Evolutionary conservation across 2,329 filamentous ascomycete species (phyloP).

Genomic region (Sporothrix humicola): DNA sequence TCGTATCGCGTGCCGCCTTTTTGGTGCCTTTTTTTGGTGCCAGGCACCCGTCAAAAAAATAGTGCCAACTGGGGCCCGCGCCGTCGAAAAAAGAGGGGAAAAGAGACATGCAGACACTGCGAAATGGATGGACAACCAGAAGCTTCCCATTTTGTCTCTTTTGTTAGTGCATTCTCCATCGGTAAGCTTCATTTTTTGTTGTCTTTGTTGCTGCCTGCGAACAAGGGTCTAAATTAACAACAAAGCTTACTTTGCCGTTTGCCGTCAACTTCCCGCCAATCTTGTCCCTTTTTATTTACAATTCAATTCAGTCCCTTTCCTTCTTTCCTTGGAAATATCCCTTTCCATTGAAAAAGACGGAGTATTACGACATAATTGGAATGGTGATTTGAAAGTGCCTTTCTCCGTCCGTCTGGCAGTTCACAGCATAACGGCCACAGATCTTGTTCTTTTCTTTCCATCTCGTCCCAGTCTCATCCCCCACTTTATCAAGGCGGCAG

Average conservation of each 20-base stretch:
- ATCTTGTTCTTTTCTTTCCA: too few relatives aligned
- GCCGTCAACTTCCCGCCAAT: background rate
- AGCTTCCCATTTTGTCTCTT: background rate
- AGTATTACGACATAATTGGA: too few relatives aligned
- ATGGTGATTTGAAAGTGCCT: too few relatives aligned
- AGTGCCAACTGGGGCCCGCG: conserved; percentile 6
- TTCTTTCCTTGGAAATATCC: background rate
- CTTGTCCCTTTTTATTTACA: background rate
- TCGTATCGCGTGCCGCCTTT: conserved; percentile 21
- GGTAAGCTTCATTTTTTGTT: background rate
- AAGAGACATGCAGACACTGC: background rate
- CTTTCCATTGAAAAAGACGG: too few relatives aligned
- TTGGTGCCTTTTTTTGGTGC: background rate
- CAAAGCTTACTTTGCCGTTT: background rate
- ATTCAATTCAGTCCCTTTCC: background rate
- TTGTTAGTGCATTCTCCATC: background rate
- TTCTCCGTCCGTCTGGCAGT: too few relatives aligned
- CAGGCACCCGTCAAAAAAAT: conserved; percentile 30
- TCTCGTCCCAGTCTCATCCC: too few relatives aligned
- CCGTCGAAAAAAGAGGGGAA: background rate
- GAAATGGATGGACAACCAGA: background rate
- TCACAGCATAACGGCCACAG: too few relatives aligned
- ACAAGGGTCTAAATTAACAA: background rate
- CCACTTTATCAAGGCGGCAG: background rate
- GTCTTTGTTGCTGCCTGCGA: conserved; percentile 24